Conservation (phyloP, 768 basidiomycete species). For the Pleurotus tuber-regium region DNA sequence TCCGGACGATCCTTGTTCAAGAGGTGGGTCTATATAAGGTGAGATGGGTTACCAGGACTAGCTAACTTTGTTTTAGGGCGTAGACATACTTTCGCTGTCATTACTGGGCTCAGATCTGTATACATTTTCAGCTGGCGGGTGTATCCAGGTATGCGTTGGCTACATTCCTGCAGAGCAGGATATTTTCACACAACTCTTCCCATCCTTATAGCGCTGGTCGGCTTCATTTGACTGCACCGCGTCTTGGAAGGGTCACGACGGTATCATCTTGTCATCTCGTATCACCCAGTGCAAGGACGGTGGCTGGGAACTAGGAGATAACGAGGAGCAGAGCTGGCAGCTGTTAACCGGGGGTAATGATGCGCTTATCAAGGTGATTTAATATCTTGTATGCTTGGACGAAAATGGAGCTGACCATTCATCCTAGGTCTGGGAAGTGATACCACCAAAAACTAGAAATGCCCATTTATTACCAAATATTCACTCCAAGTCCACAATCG, state of each 20-base stretch:
- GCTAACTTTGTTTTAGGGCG: slow-evolving; percentile 54
- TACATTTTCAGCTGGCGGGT: slow-evolving; percentile 65
- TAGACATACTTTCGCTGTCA: slow-evolving; percentile 82
- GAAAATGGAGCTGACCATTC: background rate
- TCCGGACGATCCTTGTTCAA: slow-evolving; percentile 84
- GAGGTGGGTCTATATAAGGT: slow-evolving; percentile 56
- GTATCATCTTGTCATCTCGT: slow-evolving; percentile 80
- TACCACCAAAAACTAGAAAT: slow-evolving; percentile 25
- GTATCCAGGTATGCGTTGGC: slow-evolving; percentile 54
- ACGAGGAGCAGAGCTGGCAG: slow-evolving; percentile 25
- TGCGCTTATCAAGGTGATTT: slow-evolving; percentile 71
- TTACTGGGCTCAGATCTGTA: slow-evolving; percentile 63
- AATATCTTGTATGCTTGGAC: background rate
- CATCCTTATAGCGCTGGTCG: slow-evolving; percentile 63
- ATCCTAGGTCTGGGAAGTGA: slow-evolving; percentile 54
- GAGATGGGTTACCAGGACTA: no score
- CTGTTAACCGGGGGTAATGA: slow-evolving; percentile 86
- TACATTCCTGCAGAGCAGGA: background rate
- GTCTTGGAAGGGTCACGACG: slow-evolving; percentile 76
- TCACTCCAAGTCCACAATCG: slow-evolving; percentile 22
- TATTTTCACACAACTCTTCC: background rate
- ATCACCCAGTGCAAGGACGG: slow-evolving; percentile 36
- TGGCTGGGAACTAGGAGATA: background rate
- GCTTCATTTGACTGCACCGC: slow-evolving; percentile 82
- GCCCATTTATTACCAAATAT: slow-evolving; percentile 17